These are phyloP conservation scores for Colletotrichum ledebouriae DNA, from an alignment of 2,329 filamentous ascomycete species.

Conservation along the genomic window DNA sequence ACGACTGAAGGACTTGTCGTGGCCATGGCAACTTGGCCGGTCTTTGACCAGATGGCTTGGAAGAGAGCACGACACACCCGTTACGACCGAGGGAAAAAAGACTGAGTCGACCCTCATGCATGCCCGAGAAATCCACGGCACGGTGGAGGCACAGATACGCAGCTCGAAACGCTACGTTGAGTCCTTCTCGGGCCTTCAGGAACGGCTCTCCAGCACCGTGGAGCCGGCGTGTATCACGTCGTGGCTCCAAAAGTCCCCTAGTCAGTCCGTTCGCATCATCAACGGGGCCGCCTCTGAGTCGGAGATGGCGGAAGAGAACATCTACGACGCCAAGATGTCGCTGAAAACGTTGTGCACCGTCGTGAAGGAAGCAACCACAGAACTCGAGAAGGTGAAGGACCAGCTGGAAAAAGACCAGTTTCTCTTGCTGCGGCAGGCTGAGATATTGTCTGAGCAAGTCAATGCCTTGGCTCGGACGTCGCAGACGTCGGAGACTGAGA, in stretches of 20 bases:
- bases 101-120: not conserved
- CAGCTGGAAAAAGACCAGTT: constrained; percentile 1
- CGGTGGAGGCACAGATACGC: not conserved
- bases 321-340: not conserved
- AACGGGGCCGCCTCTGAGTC: not conserved
- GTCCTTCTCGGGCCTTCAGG: not conserved
- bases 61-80: not conserved
- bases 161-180: not conserved
- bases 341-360: not conserved
- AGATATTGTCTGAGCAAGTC: not conserved
- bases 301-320: not conserved
- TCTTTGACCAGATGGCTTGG: not conserved
- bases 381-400: not conserved
- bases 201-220: not conserved
- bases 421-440: not conserved
- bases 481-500: not conserved
- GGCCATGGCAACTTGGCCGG: not conserved
- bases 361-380: not conserved
- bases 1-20: not conserved
- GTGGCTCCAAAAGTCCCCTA: not conserved
- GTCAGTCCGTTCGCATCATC: not conserved
- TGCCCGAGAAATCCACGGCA: not conserved
- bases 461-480: not conserved
- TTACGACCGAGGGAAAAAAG: not conserved
- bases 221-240: not conserved